Evolutionary conservation across 495 filamentous ascomycete species (phyloP).

Genomic region (Apiosordaria backusii): DNA sequence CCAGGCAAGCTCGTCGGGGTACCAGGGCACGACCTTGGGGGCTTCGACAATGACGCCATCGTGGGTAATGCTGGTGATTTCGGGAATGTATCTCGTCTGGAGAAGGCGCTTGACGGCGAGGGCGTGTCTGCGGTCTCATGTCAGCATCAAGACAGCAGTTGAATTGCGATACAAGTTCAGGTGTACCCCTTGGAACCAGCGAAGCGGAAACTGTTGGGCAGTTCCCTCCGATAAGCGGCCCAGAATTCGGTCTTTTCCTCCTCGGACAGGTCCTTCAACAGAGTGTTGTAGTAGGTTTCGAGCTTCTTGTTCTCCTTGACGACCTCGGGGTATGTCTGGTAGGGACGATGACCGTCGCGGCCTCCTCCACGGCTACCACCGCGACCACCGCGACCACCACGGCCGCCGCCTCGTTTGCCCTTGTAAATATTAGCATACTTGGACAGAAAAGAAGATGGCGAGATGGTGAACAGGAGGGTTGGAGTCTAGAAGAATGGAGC

Average conservation of each 20-base stretch:
- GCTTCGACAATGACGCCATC: slow-evolving; percentile 78
- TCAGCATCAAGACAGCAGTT: slow-evolving; percentile 8
- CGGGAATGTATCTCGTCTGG: slow-evolving; percentile 81
- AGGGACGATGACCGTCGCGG: slow-evolving; percentile 28
- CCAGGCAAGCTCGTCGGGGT: slow-evolving; percentile 91
- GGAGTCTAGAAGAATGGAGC: neutral
- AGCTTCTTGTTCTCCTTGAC: slow-evolving; percentile 70
- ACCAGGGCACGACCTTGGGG: slow-evolving; percentile 79
- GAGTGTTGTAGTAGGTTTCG: slow-evolving; percentile 77
- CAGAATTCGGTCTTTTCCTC: slow-evolving; percentile 77
- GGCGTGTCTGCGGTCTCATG: slow-evolving; percentile 58
- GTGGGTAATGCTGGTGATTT: slow-evolving; percentile 75
- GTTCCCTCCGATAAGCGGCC: slow-evolving; percentile 69
- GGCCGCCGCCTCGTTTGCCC: slow-evolving; percentile 21
- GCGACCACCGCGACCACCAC: slow-evolving; percentile 23
- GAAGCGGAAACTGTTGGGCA: slow-evolving; percentile 96
- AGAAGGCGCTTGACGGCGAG: slow-evolving; percentile 80
- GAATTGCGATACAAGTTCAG: neutral
- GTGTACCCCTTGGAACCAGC: slow-evolving; percentile 72
- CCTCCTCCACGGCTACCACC: slow-evolving; percentile 18
- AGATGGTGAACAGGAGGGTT: neutral
- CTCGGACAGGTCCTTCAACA: slow-evolving; percentile 62
- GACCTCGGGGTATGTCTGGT: slow-evolving; percentile 55
- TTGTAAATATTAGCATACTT: slow-evolving; percentile 2
- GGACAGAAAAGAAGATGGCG: neutral